Evolutionary conservation across 441 rosid species (phyloP).

Genomic region (Aquilaria agallochum): DNA sequence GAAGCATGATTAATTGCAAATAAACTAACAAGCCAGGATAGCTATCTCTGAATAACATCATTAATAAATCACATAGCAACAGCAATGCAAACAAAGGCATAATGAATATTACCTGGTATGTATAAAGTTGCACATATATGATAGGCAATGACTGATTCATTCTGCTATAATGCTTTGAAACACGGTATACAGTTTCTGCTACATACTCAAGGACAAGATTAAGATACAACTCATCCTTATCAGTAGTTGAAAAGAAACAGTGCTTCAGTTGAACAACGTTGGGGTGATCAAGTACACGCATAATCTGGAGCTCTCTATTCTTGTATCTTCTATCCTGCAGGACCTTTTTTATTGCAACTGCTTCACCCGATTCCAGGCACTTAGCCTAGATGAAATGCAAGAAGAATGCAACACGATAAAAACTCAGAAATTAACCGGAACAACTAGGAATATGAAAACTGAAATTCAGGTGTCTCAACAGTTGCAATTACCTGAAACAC

Average conservation of each 20-base stretch:
- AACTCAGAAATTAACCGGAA: neutral
- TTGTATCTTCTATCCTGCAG: slow-evolving; percentile 93
- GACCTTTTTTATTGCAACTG: slow-evolving; percentile 92
- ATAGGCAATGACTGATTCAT: slow-evolving; percentile 65
- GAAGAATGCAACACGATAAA: neutral
- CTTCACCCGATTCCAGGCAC: slow-evolving; percentile 75
- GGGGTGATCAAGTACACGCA: slow-evolving; percentile 69
- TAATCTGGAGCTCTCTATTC: slow-evolving; percentile 84
- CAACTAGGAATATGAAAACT: neutral
- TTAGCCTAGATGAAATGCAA: slow-evolving; percentile 49
- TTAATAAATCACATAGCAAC: too few species aligned
- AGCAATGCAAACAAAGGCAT: neutral
- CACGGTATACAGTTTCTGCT: slow-evolving; percentile 73
- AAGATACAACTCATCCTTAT: slow-evolving; percentile 72
- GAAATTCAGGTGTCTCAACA: slow-evolving; percentile 3
- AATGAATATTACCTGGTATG: slow-evolving; percentile 62
- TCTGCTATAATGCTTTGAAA: slow-evolving; percentile 61
- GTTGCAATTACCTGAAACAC: slow-evolving; percentile 73
- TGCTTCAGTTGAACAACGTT: slow-evolving; percentile 76
- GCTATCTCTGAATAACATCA: neutral
- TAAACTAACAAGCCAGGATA: neutral
- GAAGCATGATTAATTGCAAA: slow-evolving; percentile 11
- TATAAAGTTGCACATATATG: slow-evolving; percentile 65
- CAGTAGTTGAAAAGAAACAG: slow-evolving; percentile 75
- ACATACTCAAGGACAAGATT: slow-evolving; percentile 83